Evolutionary conservation across 1,284 basidiomycete genomes (phyloP).

Genomic region (Cutaneotrichosporon spelunceum): DNA sequence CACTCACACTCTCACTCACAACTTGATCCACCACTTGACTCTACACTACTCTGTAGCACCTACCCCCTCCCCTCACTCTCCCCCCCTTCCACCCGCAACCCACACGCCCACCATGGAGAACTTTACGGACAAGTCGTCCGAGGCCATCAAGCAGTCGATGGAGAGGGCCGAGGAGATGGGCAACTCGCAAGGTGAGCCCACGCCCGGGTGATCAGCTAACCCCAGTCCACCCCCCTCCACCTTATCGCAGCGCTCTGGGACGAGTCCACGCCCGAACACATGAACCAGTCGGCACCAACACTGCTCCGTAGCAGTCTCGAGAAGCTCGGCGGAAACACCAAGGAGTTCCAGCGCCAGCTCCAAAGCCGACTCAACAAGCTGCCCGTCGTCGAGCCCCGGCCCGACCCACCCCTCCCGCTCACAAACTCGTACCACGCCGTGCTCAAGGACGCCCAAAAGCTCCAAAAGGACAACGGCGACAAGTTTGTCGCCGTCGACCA

Average conservation of each 20-base stretch:
- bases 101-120: constrained; percentile 42
- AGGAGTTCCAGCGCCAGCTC: constrained; percentile 44
- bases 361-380: constrained; percentile 55
- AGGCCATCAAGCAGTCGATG: constrained; percentile 57
- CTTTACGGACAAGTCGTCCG: constrained; percentile 53
- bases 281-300: constrained; percentile 38
- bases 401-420: constrained; percentile 67
- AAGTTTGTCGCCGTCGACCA: constrained; percentile 90
- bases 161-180: constrained; percentile 51
- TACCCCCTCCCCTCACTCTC: background rate
- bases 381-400: constrained; percentile 78
- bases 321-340: constrained; percentile 47
- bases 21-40: background rate
- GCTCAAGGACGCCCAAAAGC: constrained; percentile 70
- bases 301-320: constrained; percentile 47
- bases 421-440: constrained; percentile 64
- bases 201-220: constrained; percentile 16
- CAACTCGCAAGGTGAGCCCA: constrained; percentile 45
- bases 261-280: constrained; percentile 26
- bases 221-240: constrained; percentile 51
- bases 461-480: constrained; percentile 80
- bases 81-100: background rate
- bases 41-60: background rate
- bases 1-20: background rate
- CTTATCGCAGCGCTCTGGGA: constrained; percentile 50